Evolutionary conservation across 495 filamentous ascomycete species (phyloP).

Genomic region (Aspergillus asperescens): DNA sequence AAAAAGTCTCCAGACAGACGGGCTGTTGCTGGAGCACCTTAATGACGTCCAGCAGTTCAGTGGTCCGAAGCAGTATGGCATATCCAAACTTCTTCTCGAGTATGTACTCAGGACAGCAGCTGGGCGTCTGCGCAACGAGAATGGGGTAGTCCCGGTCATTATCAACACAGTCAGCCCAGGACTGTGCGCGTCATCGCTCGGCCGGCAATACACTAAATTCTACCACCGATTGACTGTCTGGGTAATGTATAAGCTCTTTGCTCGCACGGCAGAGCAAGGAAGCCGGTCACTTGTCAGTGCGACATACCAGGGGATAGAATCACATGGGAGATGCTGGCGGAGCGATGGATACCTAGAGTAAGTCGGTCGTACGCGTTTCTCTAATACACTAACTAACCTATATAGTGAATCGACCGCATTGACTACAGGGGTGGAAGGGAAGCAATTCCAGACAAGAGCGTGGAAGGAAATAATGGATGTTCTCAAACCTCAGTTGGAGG

Average conservation of each 20-base stretch:
- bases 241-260: conserved; percentile 39
- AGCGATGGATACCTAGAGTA: conserved; percentile 44
- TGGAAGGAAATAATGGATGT: conserved; percentile 39
- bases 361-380: conserved; percentile 5
- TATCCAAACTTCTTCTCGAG: conserved; percentile 46
- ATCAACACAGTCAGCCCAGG: conserved; percentile 46
- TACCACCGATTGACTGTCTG: conserved; percentile 34
- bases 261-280: conserved; percentile 46
- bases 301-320: conserved; percentile 42
- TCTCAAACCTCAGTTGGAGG: conserved; percentile 25
- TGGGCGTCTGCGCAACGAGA: conserved; percentile 23
- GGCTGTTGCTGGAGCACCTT: conserved; percentile 29
- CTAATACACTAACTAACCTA: conserved; percentile 8
- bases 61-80: conserved; percentile 38
- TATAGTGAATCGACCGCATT: conserved; percentile 37
- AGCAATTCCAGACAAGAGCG: conserved; percentile 32
- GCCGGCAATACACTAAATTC: conserved; percentile 35
- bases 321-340: conserved; percentile 48
- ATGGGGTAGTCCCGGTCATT: conserved; percentile 37
- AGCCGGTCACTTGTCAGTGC: conserved; percentile 49
- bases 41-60: conserved; percentile 27
- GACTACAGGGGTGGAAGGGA: conserved; percentile 29
- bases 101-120: conserved; percentile 40
- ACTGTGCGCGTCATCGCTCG: conserved; percentile 36
- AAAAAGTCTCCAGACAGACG: conserved; percentile 29